Evolutionary conservation across 345 rosid genomes (phyloP), one percentile per base, ranked within the genome.

Genomic region (Aquilaria sinensis): DNA sequence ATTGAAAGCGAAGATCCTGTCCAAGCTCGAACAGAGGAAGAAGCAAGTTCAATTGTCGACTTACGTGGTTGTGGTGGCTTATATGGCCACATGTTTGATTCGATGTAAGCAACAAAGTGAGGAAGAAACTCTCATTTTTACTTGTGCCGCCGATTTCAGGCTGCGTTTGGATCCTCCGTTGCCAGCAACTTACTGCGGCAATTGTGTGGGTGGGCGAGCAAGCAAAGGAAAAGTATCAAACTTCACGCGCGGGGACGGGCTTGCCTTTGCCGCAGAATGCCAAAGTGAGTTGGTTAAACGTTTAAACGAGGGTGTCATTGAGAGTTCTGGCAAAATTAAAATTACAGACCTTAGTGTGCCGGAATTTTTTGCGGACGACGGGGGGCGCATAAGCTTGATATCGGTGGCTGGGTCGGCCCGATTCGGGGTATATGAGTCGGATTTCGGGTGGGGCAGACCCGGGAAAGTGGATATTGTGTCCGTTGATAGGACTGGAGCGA

Each of bases 121-220:
- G 23, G 23, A 16, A 16, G 23, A 16, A 16, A 16, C 23, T 16
- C 23, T 16, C 23, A 16, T 16, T 16, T 16, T 16, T 16, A 16
- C 23, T 16, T 16, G 23, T 16, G 23, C 75, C 0, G 75, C 73
- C 1, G 81, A 83, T 51, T 75, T 66, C 12, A 48, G 85, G 9
- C 16, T 64, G 12, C 74, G 77, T 2, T 30, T 80, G 10, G 74
- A 67, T 45, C 80, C 81, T 46, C 83, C 80, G 34, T 8, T 77
- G 2, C 76, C 84, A 1, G 33, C 46, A 0, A 78, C 77, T 50
- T 83, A 64, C 51, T 67, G 75, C 7, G 85, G 85, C 0, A 83
- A 77, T 43, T 77, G 87, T 41, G 23, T 16, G 11, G 11, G 50
- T 16, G 23, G 23, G 23, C 23, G 23, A 16, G 23, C 23, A 16